A percentile compares a stretch with the other conserved stretches of the same genome.
These are phyloP conservation scores for Xylaria acuta DNA, from an alignment of 495 filamentous ascomycete genomes.

Conservation along the genomic window DNA sequence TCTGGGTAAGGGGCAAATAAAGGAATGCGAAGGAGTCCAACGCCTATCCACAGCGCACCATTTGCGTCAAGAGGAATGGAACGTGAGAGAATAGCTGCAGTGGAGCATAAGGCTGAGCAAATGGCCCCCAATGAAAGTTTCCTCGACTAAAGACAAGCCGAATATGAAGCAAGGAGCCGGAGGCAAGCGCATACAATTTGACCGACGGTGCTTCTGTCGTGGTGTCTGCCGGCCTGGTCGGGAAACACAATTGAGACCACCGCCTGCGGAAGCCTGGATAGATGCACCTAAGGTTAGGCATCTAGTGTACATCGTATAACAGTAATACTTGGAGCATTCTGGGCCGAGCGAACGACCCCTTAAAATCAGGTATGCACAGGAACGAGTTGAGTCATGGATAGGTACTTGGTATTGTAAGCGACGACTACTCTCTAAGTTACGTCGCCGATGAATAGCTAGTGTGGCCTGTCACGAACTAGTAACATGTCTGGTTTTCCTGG, in stretches of 20 bases:
- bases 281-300: background rate
- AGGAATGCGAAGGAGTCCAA: conserved; percentile 1
- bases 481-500: conserved; percentile 17
- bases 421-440: background rate
- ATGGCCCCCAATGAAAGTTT: background rate
- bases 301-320: background rate
- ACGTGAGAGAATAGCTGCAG: conserved; percentile 1
- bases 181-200: background rate
- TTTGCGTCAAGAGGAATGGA: conserved; percentile 3
- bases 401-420: background rate
- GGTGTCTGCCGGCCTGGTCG: background rate
- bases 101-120: conserved; percentile 24
- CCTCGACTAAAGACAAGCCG: background rate
- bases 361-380: background rate
- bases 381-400: background rate
- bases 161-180: background rate
- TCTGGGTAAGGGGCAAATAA: background rate
- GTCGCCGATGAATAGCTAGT: conserved; percentile 7
- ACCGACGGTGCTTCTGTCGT: background rate
- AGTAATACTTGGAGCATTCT: background rate
- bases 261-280: background rate
- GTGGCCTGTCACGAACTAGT: conserved; percentile 12
- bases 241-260: background rate
- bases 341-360: background rate
- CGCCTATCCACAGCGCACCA: background rate